Percentiles rank a stretch among this genome's conserved stretches.
Evolutionary conservation across 148 eudicot species (phyloP).

Genomic region (Talinum fruticosum): DNA sequence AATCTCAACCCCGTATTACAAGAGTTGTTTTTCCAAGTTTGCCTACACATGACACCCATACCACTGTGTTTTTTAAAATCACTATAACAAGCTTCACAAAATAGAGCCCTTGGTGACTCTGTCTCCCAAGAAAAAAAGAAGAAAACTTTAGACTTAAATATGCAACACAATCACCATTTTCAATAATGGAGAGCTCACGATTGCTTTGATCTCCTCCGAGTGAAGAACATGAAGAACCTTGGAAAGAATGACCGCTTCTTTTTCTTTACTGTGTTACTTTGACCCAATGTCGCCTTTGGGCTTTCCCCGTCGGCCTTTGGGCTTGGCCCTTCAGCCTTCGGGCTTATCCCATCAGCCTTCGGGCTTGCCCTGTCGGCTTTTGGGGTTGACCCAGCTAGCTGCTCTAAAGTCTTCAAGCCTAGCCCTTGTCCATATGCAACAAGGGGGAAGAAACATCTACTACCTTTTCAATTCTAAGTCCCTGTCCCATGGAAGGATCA

Average conservation of each 20-base stretch:
- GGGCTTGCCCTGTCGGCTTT: not conserved
- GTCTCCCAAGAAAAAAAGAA: not conserved
- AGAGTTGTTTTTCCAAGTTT: not conserved
- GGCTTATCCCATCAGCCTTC: not conserved
- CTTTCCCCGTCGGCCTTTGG: not conserved
- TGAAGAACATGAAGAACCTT: not conserved
- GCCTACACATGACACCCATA: not conserved
- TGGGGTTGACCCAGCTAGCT: not conserved
- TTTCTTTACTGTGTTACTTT: not conserved
- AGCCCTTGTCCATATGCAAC: not conserved
- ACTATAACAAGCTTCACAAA: not conserved
- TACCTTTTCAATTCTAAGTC: not conserved
- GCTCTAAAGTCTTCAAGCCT: not conserved
- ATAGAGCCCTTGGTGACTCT: not conserved
- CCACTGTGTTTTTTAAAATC: not conserved
- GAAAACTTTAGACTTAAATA: not conserved
- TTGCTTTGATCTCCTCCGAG: not conserved
- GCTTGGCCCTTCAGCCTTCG: not conserved
- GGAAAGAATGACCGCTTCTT: not conserved
- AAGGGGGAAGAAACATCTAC: not conserved
- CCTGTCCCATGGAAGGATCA: conserved; percentile 10
- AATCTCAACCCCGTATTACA: not conserved
- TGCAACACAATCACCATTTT: not conserved
- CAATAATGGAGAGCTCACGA: not conserved
- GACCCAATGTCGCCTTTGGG: not conserved